Percentiles rank a stretch among this genome's conserved stretches.
phyloP scores from a whole-genome alignment of 805 yeast genomes.

The Zygoascus tannicola region DNA sequence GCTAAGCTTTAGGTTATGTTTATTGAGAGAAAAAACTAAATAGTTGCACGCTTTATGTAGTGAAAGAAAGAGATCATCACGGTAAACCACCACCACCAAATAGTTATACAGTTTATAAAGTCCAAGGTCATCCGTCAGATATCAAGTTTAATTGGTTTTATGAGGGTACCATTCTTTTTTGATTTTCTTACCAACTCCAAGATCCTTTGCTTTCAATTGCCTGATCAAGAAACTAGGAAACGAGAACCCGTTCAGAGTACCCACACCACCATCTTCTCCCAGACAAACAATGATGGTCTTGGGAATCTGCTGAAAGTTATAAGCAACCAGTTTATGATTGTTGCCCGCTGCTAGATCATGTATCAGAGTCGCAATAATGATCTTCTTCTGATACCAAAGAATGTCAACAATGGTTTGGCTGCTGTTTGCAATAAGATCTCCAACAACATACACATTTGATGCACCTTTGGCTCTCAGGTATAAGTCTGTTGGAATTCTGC shows the following conservation, averaged over 20 bases:
- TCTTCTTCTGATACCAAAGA: slow-evolving; percentile 5
- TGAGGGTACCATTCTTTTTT: background rate
- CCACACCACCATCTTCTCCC: slow-evolving; percentile 16
- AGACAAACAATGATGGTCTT: slow-evolving; percentile 13
- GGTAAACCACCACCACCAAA: too few species aligned
- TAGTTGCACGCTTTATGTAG: too few species aligned
- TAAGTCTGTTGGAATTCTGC: slow-evolving; percentile 12
- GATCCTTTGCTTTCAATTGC: slow-evolving; percentile 11
- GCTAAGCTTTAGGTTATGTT: slow-evolving; percentile 2
- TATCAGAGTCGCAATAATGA: slow-evolving; percentile 9
- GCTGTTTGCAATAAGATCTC: slow-evolving; percentile 14
- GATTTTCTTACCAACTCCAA: background rate
- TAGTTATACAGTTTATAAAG: too few species aligned
- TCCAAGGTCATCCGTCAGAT: too few species aligned
- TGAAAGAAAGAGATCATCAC: too few species aligned
- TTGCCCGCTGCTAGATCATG: slow-evolving; percentile 10
- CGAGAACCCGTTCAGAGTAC: slow-evolving; percentile 13
- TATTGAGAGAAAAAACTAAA: too few species aligned
- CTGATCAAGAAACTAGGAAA: slow-evolving; percentile 16
- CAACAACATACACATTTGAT: slow-evolving; percentile 12
- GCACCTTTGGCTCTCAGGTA: slow-evolving; percentile 12
- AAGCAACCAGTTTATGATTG: background rate
- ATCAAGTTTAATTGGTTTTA: too few species aligned
- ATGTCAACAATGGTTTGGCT: slow-evolving; percentile 11
- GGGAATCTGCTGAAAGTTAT: background rate